Conservation (phyloP, 495 filamentous ascomycete species). For the Xylaria sp. region DNA sequence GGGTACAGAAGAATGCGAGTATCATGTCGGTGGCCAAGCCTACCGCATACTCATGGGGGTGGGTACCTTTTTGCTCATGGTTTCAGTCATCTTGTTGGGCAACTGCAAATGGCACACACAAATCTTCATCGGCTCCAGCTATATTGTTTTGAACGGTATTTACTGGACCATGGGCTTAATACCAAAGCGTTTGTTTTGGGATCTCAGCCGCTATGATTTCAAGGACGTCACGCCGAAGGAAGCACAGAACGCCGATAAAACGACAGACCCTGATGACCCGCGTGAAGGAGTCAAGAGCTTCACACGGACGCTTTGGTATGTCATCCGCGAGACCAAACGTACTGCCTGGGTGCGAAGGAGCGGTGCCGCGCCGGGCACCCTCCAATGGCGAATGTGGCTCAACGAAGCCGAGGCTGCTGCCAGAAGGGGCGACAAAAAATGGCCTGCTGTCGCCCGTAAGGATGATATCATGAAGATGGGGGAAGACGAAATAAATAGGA, state of each 20-base stretch:
- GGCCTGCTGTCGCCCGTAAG: constrained; percentile 58
- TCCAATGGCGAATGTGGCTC: constrained; percentile 61
- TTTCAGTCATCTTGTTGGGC: constrained; percentile 64
- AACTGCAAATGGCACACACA: constrained; percentile 68
- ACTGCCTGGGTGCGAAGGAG: constrained; percentile 57
- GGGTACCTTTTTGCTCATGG: constrained; percentile 68
- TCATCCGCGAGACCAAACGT: constrained; percentile 57
- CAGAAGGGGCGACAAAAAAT: constrained; percentile 39
- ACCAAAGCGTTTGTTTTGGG: constrained; percentile 56
- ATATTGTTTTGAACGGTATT: constrained; percentile 65
- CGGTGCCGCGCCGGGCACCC: constrained; percentile 56
- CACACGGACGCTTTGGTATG: constrained; percentile 64
- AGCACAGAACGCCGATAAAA: constrained; percentile 40
- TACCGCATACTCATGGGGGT: constrained; percentile 62
- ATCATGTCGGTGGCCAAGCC: constrained; percentile 50
- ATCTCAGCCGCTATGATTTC: constrained; percentile 52
- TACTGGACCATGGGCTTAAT: constrained; percentile 65
- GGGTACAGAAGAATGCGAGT: constrained; percentile 63
- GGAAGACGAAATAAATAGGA: constrained; percentile 32
- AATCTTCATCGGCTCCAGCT: constrained; percentile 61
- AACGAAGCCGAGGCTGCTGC: constrained; percentile 52
- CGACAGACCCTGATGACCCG: constrained; percentile 31
- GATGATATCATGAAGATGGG: constrained; percentile 54
- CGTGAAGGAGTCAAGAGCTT: constrained; percentile 51
- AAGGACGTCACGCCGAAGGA: constrained; percentile 48